phyloP scores from a whole-genome alignment of 345 rosid genomes.

The Citrus inodora region DNA sequence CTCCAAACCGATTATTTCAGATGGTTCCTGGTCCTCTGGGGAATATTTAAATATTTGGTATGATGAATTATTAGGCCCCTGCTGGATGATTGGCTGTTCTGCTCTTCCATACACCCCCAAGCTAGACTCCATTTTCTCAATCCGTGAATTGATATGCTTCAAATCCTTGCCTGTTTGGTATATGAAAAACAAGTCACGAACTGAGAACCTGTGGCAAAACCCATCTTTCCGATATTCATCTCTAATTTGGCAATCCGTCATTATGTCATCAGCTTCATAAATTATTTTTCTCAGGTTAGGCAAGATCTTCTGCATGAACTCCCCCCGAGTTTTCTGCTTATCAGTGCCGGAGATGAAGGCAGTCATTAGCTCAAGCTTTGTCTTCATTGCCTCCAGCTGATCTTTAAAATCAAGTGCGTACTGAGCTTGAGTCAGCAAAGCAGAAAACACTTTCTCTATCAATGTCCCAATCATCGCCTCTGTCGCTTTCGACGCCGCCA shows the following conservation, averaged over 20 bases:
- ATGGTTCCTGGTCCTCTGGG: too few species aligned
- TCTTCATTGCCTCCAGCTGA: slow-evolving; percentile 15
- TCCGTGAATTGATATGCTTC: slow-evolving; percentile 5
- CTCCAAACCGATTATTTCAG: slow-evolving; percentile 10
- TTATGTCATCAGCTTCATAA: slow-evolving; percentile 22
- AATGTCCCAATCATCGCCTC: neutral
- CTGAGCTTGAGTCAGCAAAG: neutral
- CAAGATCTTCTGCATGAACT: slow-evolving; percentile 3
- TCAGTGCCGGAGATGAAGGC: slow-evolving; percentile 17
- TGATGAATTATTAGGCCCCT: neutral
- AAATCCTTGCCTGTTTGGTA: slow-evolving; percentile 8
- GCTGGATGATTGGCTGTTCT: neutral
- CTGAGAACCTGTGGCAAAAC: neutral
- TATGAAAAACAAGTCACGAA: neutral
- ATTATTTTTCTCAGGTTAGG: slow-evolving; percentile 10
- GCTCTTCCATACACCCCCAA: slow-evolving; percentile 7
- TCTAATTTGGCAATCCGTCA: slow-evolving; percentile 22
- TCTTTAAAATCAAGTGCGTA: slow-evolving; percentile 4
- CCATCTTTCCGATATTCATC: slow-evolving; percentile 3
- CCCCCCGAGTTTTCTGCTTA: slow-evolving; percentile 4
- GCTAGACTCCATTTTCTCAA: slow-evolving; percentile 3
- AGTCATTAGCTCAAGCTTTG: slow-evolving; percentile 13
- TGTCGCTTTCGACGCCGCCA: neutral
- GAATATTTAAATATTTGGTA: too few species aligned
- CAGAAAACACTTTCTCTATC: neutral